A percentile compares a stretch with the other conserved stretches of the same genome.
phyloP scores from a whole-genome alignment of 139 green algal genomes.

The Closterium sp. region DNA sequence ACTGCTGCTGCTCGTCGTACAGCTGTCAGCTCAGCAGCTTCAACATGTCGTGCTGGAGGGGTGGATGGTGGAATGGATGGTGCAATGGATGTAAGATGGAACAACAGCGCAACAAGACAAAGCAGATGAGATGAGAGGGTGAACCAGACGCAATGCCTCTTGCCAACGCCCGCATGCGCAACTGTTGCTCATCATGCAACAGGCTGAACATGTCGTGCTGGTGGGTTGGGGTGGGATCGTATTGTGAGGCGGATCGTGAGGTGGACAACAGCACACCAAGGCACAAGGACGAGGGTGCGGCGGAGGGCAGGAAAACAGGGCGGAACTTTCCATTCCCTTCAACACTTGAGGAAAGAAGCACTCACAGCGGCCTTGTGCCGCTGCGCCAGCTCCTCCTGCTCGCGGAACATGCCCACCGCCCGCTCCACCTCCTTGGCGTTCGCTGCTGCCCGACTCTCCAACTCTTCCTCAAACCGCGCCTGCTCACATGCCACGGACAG shows the following conservation, averaged over 20 bases:
- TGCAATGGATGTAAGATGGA: no score
- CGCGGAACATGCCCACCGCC: background rate
- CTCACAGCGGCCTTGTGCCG: background rate
- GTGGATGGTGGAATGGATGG: no score
- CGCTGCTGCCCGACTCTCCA: background rate
- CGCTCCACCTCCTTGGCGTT: background rate
- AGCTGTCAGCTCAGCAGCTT: no score
- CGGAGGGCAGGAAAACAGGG: background rate
- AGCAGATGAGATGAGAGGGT: no score
- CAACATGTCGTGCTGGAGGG: no score
- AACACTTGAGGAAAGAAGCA: background rate
- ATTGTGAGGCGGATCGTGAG: no score
- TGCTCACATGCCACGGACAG: background rate
- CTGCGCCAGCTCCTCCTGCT: background rate
- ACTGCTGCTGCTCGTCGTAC: no score
- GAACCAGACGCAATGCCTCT: background rate
- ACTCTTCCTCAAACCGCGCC: conserved; percentile 7
- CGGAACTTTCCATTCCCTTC: background rate
- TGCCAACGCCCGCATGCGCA: background rate
- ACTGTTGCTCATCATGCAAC: background rate
- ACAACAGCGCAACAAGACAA: no score
- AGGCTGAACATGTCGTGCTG: background rate
- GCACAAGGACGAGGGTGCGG: no score
- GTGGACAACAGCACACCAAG: background rate
- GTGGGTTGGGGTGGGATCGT: background rate